Base-by-base conservation (phyloP, 495 filamentous ascomycete species). In the Daldinia bambusicola region DNA sequence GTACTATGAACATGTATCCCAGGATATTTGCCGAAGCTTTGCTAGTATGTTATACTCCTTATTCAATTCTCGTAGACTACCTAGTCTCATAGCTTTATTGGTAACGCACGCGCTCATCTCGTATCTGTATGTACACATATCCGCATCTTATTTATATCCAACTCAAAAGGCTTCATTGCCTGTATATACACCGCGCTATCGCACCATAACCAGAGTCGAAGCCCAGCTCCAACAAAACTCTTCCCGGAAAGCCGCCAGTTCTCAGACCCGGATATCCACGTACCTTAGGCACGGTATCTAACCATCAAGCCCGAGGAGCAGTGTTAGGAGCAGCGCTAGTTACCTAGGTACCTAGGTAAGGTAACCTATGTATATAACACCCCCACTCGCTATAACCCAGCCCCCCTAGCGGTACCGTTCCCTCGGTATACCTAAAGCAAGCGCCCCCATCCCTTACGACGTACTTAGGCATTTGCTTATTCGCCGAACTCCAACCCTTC, bases 201-300 rank as follows among this genome's bases (percentile, higher is more conserved):
- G 50, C 61, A 40, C 38, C 40, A 32, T 58, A 14, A 59, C 30
- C 34, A 31, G 22, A 56, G 37, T 45, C 66, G 30, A 63, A 69
- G 66, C 66, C 53, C 59, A 41, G 52, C 66, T 69, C 53, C 59
- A 52, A 63, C 43, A 13, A 6, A 30, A 56, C 32, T 20, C 53
- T 26, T 26, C 30, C 43, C 40, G 32, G 12, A 55, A 48, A 55
- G 56, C 37, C 34, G 50, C 58, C 52, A 58, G 41, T 43, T 58
- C 40, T 50, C 18, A 2, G 13, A 18, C 53, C 52, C 26, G 59
- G 52, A 52, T 63, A 69, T 69, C 51, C 12, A 22, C 9, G 0
- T n/a, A 18, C n/a, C 34, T 10, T 36, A 36, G 9, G 26, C 3
- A 26, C 26, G 26, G 26, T 14, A 10, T 20, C 16, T 37, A 50